These are phyloP conservation scores for Calocybe indica DNA, from an alignment of 768 basidiomycete species.

Conservation along the genomic window DNA sequence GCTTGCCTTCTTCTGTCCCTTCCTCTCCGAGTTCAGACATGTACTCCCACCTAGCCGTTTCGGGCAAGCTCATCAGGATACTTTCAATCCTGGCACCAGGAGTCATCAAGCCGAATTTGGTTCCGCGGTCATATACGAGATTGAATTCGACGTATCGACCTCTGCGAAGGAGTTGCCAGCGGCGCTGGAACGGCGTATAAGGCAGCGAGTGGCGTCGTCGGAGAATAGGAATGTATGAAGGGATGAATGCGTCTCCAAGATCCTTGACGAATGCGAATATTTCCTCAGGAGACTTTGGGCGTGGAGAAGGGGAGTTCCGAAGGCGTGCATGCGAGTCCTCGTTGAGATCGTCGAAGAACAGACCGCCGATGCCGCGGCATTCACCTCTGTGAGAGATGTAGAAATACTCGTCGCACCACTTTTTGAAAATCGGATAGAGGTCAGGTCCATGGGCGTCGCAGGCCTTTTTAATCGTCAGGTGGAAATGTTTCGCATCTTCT, in stretches of 20 bases:
- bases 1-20: constrained; percentile 59
- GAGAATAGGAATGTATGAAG: constrained; percentile 88
- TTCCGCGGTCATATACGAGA: constrained; percentile 80
- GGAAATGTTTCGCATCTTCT: constrained; percentile 86
- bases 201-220: constrained; percentile 46
- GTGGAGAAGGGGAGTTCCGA: constrained; percentile 24
- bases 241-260: constrained; percentile 77
- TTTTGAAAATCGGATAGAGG: constrained; percentile 79
- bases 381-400: constrained; percentile 84
- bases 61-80: constrained; percentile 85
- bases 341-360: constrained; percentile 95
- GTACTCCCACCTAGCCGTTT: constrained; percentile 89
- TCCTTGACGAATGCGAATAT: constrained; percentile 73
- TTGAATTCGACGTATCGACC: constrained; percentile 97
- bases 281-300: constrained; percentile 56
- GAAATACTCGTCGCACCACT: constrained; percentile 99
- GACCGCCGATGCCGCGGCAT: constrained; percentile 83
- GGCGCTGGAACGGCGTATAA: constrained; percentile 59
- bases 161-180: constrained; percentile 91
- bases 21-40: constrained; percentile 67
- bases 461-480: constrained; percentile 65
- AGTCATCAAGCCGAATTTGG: constrained; percentile 80
- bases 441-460: constrained; percentile 66
- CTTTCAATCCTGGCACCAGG: constrained; percentile 87
- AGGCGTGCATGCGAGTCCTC: constrained; percentile 62